These are phyloP conservation scores for Xylaria palmicola DNA, from an alignment of 495 filamentous ascomycete genomes.

Conservation along the genomic window DNA sequence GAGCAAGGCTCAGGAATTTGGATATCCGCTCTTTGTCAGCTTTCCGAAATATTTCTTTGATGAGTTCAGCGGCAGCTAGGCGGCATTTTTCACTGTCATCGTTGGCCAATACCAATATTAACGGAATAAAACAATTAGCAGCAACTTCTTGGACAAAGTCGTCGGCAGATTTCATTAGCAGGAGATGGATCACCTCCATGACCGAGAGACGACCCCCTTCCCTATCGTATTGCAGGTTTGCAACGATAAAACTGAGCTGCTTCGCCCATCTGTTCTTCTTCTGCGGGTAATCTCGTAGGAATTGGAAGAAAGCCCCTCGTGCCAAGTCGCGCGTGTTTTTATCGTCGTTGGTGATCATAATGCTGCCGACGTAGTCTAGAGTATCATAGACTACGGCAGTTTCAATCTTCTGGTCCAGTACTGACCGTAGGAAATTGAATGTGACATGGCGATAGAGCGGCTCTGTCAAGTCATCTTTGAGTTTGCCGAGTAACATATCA, in stretches of 20 bases:
- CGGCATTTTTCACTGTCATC: conserved; percentile 86
- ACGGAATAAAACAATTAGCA: conserved; percentile 76
- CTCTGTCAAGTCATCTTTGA: conserved; percentile 89
- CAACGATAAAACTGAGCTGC: conserved; percentile 82
- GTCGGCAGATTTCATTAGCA: conserved; percentile 77
- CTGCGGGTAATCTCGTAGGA: conserved; percentile 92
- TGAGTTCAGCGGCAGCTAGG: conserved; percentile 73
- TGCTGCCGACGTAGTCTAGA: conserved; percentile 79
- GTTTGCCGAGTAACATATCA: conserved; percentile 76
- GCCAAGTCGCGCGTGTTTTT: conserved; percentile 81
- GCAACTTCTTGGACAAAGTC: conserved; percentile 80
- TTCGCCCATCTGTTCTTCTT: conserved; percentile 82
- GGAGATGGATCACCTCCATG: conserved; percentile 81
- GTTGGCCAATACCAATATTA: conserved; percentile 82
- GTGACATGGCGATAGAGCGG: conserved; percentile 85
- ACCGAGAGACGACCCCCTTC: conserved; percentile 85
- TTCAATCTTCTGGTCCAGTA: conserved; percentile 80
- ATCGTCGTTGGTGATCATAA: conserved; percentile 96
- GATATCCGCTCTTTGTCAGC: conserved; percentile 70
- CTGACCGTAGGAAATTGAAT: conserved; percentile 87
- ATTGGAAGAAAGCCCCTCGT: conserved; percentile 87
- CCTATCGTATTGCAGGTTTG: conserved; percentile 87
- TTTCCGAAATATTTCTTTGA: conserved; percentile 76
- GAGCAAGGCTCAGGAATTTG: conserved; percentile 65
- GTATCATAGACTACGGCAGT: conserved; percentile 88